A percentile compares a stretch with the other conserved stretches of the same genome.
phyloP scores from a whole-genome alignment of 164 flowering plant genomes.

The Vitis rupestris region DNA sequence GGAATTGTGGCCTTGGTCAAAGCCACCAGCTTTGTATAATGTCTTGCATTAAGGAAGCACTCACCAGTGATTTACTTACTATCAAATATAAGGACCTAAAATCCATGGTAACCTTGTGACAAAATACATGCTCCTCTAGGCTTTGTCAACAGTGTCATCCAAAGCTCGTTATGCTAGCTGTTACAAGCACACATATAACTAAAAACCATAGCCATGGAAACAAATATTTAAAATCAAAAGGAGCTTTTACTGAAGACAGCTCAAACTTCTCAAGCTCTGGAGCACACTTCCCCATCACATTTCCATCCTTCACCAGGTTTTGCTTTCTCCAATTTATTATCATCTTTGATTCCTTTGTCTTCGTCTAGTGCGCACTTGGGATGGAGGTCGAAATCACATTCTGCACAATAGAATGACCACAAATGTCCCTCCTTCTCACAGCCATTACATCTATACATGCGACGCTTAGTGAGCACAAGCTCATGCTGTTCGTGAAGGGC shows the following conservation, averaged over 20 bases:
- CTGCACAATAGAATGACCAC: slow-evolving; percentile 56
- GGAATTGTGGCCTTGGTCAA: slow-evolving; percentile 71
- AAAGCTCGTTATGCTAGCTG: too few species aligned
- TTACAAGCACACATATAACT: too few species aligned
- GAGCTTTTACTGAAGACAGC: not conserved
- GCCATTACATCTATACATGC: slow-evolving; percentile 38
- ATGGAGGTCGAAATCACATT: slow-evolving; percentile 64
- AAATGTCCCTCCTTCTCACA: slow-evolving; percentile 42
- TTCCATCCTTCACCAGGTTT: slow-evolving; percentile 38
- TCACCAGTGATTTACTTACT: too few species aligned
- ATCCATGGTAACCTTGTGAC: too few species aligned
- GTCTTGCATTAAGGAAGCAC: too few species aligned
- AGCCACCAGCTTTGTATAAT: slow-evolving; percentile 16
- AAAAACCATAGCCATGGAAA: too few species aligned
- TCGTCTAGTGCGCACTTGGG: slow-evolving; percentile 52
- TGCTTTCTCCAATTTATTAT: slow-evolving; percentile 9
- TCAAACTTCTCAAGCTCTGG: slow-evolving; percentile 10
- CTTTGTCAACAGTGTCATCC: too few species aligned
- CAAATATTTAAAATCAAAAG: too few species aligned
- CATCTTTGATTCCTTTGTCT: slow-evolving; percentile 11
- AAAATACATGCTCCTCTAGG: too few species aligned
- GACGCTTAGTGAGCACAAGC: slow-evolving; percentile 38
- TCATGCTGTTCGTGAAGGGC: slow-evolving; percentile 55
- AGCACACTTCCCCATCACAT: slow-evolving; percentile 39
- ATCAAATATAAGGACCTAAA: too few species aligned